Base-by-base conservation (phyloP, 2,329 filamentous ascomycete species). In the Corniculantispora saksenae region DNA sequence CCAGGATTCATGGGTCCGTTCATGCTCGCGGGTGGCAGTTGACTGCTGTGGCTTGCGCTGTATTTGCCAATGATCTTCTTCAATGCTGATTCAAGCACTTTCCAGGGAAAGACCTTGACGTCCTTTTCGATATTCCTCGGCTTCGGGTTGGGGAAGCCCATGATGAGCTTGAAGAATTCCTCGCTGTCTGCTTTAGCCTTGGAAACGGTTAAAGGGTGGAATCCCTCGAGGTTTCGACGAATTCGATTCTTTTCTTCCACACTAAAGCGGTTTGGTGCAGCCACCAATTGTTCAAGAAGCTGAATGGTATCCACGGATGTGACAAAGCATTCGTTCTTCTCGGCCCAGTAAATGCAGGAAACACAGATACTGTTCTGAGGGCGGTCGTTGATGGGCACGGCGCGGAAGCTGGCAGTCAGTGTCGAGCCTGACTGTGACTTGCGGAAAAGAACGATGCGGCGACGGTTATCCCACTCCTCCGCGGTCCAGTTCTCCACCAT, bases 41-140 rank as follows among this genome's bases (percentile, higher is more conserved):
- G 75, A 68, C 77, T 77, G 67, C 77, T 77, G 1, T 81, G 81
- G 67, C 76, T 83, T n/a, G 82, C 82, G 72, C 83, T 85, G 76
- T 98, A 99, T 90, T 99, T 99, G 73, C 92, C 90, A 75, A 99
- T 97, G 73, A 99, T 98, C 83, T 99, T 99, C 85, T 96, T 97
- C 69, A 99, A 84, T 0, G 95, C 94, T 66, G 89, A 86, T 57
- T 87, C 86, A 53, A 99, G 84, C 66, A 95, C 92, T 78, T 93
- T 95, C 95, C 95, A 99, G 5, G 93, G 91, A 74, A 98, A 99
- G 15, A 98, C 95, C 80, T 99, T 99, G 75, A 99, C 94, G 73
- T 98, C 94, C 81, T 99, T 99, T 82, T 98, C 95, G 69, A 99
- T 99, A 74, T 98, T 97, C 68, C 95, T 86, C 21, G 95, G 95